Percentiles rank a stretch among this genome's conserved stretches.
Evolutionary conservation across 805 yeast species (phyloP).

Genomic region (Saturnispora dispora): DNA sequence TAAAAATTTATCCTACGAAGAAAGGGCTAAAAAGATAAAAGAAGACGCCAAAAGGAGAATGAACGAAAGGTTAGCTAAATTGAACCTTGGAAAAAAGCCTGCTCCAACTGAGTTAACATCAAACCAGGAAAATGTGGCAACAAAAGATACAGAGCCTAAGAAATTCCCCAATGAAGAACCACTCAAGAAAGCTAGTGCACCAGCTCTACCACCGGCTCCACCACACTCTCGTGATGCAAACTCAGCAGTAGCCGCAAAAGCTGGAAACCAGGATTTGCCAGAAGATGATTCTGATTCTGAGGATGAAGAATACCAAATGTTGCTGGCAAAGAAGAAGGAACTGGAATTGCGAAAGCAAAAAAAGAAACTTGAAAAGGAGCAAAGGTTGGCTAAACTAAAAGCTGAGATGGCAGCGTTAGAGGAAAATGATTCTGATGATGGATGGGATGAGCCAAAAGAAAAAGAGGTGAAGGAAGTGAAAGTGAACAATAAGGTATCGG

Average conservation of each 20-base stretch:
- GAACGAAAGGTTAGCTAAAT: constrained; percentile 75
- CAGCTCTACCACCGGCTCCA: constrained; percentile 15
- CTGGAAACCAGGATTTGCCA: not conserved
- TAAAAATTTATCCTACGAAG: constrained; percentile 38
- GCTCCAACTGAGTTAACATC: constrained; percentile 4
- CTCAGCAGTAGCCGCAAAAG: not conserved
- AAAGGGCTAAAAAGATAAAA: constrained; percentile 70
- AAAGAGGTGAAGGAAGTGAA: constrained; percentile 5
- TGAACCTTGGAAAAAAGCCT: constrained; percentile 42
- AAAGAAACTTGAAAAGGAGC: constrained; percentile 48
- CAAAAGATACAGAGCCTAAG: not conserved
- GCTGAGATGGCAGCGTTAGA: constrained; percentile 50
- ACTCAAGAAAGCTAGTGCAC: constrained; percentile 8
- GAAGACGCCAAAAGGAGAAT: constrained; percentile 75
- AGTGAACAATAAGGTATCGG: not conserved
- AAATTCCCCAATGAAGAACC: not conserved
- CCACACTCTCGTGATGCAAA: not conserved
- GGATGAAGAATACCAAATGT: constrained; percentile 36
- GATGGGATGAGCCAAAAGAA: constrained; percentile 13
- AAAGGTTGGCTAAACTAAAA: constrained; percentile 46
- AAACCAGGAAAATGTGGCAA: constrained; percentile 7
- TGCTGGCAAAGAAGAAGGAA: constrained; percentile 40
- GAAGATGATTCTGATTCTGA: constrained; percentile 31
- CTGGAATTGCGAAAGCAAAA: constrained; percentile 30
- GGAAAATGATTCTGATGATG: constrained; percentile 28